Evolutionary conservation across 768 basidiomycete genomes (phyloP).

Genomic region (Podaxis rugospora): DNA sequence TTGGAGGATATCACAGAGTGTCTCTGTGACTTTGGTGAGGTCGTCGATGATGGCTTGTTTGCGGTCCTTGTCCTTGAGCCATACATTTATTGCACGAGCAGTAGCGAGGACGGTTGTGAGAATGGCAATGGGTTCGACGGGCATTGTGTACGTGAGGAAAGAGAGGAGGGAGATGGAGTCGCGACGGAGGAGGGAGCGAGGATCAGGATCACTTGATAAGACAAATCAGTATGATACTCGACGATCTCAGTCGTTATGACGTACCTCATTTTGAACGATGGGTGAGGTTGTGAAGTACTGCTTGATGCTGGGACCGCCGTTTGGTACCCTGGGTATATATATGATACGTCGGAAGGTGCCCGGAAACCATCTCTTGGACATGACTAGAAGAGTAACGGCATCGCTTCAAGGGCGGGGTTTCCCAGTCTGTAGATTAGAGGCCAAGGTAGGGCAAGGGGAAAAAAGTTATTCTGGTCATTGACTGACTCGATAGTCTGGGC

Average conservation of each 20-base stretch:
- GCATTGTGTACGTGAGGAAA: neutral
- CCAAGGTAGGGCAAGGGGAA: neutral
- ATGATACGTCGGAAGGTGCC: neutral
- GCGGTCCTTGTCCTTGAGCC: slow-evolving; percentile 15
- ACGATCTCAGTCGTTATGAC: neutral
- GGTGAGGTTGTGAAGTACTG: neutral
- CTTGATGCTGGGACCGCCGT: neutral
- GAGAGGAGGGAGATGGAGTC: neutral
- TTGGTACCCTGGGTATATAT: neutral
- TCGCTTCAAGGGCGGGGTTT: neutral
- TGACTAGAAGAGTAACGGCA: neutral
- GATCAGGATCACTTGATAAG: neutral
- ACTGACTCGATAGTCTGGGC: neutral
- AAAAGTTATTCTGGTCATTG: neutral
- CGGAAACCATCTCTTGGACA: neutral
- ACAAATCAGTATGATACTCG: neutral
- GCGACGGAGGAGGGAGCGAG: neutral
- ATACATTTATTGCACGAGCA: slow-evolving; percentile 12
- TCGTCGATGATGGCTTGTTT: slow-evolving; percentile 15
- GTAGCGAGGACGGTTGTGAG: slow-evolving; percentile 13
- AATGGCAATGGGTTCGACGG: slow-evolving; percentile 14
- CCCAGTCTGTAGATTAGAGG: neutral
- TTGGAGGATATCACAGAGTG: slow-evolving; percentile 16
- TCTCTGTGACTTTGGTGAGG: slow-evolving; percentile 15
- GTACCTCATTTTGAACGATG: neutral